These are phyloP conservation scores for Pythium utonaiense DNA, from an alignment of 352 stramenopile species.

Conservation along the genomic window DNA sequence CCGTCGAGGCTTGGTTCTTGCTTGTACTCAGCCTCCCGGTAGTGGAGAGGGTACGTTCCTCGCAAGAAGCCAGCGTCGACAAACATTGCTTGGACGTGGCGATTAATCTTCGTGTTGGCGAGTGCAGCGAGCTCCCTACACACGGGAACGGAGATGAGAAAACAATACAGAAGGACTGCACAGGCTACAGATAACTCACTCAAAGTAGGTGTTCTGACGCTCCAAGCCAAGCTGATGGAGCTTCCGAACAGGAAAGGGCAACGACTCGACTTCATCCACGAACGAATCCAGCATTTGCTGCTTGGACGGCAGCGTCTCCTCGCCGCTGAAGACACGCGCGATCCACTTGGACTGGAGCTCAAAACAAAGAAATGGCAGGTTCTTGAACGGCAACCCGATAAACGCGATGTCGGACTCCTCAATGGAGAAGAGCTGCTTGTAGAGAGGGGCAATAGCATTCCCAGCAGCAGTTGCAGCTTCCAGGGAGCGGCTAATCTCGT, in stretches of 20 bases:
- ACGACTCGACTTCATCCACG: slow-evolving; percentile 33
- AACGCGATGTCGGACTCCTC: slow-evolving; percentile 72
- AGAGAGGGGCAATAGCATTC: slow-evolving; percentile 54
- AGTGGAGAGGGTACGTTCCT: slow-evolving; percentile 55
- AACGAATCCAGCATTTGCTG: slow-evolving; percentile 71
- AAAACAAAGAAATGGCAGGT: slow-evolving; percentile 78
- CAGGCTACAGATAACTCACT: background rate
- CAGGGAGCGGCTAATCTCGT: slow-evolving; percentile 30
- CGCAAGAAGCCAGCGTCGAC: slow-evolving; percentile 55
- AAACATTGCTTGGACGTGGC: slow-evolving; percentile 63
- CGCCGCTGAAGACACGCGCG: slow-evolving; percentile 47
- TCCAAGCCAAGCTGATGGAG: slow-evolving; percentile 62
- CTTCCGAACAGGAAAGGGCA: slow-evolving; percentile 48
- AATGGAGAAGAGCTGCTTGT: slow-evolving; percentile 78
- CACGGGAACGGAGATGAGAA: background rate
- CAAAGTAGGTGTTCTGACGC: slow-evolving; percentile 23
- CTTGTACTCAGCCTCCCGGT: slow-evolving; percentile 54
- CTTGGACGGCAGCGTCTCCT: slow-evolving; percentile 42
- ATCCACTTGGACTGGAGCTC: slow-evolving; percentile 77
- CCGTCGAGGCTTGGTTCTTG: slow-evolving; percentile 23
- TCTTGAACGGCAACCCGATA: slow-evolving; percentile 68
- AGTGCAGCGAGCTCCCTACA: slow-evolving; percentile 22
- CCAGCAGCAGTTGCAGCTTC: slow-evolving; percentile 27
- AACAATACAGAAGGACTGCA: no score
- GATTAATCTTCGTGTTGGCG: slow-evolving; percentile 31